A percentile compares a stretch with the other conserved stretches of the same genome.
These are phyloP conservation scores for Lachancea fermentati DNA, from an alignment of 805 yeast genomes.

Conservation along the genomic window DNA sequence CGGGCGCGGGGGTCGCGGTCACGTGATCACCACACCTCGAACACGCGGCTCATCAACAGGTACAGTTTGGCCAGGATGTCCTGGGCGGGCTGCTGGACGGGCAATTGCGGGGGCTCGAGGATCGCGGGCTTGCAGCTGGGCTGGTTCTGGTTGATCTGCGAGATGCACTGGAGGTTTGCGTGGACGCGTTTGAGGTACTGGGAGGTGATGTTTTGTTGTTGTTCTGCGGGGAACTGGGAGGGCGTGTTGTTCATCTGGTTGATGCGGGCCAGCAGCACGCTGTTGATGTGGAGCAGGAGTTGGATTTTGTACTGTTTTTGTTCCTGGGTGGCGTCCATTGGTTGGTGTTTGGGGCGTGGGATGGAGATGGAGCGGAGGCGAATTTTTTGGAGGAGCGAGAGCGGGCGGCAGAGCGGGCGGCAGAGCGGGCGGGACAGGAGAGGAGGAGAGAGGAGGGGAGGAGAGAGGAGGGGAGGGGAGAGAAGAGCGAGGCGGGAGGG, in stretches of 20 bases:
- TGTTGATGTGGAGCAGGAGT: conserved; percentile 32
- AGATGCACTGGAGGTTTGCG: conserved; percentile 32
- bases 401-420: too few species aligned
- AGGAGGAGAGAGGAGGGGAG: too few species aligned
- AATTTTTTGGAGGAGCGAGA: too few species aligned
- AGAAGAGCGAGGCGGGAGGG: too few species aligned
- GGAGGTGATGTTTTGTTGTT: conserved; percentile 22
- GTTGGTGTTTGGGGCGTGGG: not conserved
- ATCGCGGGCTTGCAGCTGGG: conserved; percentile 25
- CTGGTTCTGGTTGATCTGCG: conserved; percentile 31
- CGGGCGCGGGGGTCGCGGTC: too few species aligned
- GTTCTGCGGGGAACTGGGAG: conserved; percentile 19
- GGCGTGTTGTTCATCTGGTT: conserved; percentile 24
- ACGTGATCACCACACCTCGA: conserved; percentile 27
- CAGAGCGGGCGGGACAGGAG: too few species aligned
- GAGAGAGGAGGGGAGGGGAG: too few species aligned
- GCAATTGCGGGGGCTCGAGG: conserved; percentile 22
- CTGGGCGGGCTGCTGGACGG: conserved; percentile 19
- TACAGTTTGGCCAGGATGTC: conserved; percentile 31
- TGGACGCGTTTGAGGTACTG: conserved; percentile 32
- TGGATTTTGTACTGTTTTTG: conserved; percentile 32
- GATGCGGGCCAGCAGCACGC: conserved; percentile 25
- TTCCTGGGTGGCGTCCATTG: conserved; percentile 10
- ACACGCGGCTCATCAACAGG: conserved; percentile 28
- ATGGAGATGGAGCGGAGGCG: not conserved